phyloP scores from a whole-genome alignment of 2,329 filamentous ascomycete genomes.

The Colletotrichum eremochloae region DNA sequence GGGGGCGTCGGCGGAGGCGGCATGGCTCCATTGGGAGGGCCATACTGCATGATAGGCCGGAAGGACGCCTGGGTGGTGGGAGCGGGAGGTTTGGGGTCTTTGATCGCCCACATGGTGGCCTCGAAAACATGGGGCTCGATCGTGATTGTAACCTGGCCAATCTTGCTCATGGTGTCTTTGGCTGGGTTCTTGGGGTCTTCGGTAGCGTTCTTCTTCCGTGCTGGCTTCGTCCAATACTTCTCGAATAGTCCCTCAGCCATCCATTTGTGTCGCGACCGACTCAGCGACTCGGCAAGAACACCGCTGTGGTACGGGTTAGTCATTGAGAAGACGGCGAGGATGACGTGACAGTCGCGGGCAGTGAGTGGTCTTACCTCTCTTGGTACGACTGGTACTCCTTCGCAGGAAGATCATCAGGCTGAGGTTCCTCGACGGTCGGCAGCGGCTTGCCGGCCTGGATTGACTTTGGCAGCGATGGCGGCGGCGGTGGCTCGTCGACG shows the following conservation, averaged over 20 bases:
- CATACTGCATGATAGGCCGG: constrained; percentile 75
- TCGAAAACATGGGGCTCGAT: constrained; percentile 86
- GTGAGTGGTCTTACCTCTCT: constrained; percentile 69
- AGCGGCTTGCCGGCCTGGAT: constrained; percentile 76
- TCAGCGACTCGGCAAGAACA: constrained; percentile 79
- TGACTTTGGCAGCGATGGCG: constrained; percentile 69
- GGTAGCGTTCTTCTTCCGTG: constrained; percentile 74
- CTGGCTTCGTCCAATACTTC: constrained; percentile 82
- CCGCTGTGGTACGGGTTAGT: constrained; percentile 63
- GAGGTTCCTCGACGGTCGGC: constrained; percentile 77
- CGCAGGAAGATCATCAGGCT: constrained; percentile 71
- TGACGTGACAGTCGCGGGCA: constrained; percentile 1
- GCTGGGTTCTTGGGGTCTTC: constrained; percentile 76
- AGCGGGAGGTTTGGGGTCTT: constrained; percentile 68
- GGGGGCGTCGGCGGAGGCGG: constrained; percentile 58
- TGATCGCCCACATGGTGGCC: constrained; percentile 79
- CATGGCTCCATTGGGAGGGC: constrained; percentile 73
- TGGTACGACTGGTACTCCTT: constrained; percentile 80
- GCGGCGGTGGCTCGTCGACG: constrained; percentile 53
- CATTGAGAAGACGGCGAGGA: too few relatives aligned
- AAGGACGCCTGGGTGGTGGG: constrained; percentile 46
- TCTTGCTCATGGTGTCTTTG: constrained; percentile 79
- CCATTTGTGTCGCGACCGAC: constrained; percentile 81
- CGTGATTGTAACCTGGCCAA: constrained; percentile 80
- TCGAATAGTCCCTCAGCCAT: constrained; percentile 79